Percentiles rank a stretch among this genome's conserved stretches.
phyloP scores from a whole-genome alignment of 1,139 yeast genomes.

The Saccharomyces hybrid region DNA sequence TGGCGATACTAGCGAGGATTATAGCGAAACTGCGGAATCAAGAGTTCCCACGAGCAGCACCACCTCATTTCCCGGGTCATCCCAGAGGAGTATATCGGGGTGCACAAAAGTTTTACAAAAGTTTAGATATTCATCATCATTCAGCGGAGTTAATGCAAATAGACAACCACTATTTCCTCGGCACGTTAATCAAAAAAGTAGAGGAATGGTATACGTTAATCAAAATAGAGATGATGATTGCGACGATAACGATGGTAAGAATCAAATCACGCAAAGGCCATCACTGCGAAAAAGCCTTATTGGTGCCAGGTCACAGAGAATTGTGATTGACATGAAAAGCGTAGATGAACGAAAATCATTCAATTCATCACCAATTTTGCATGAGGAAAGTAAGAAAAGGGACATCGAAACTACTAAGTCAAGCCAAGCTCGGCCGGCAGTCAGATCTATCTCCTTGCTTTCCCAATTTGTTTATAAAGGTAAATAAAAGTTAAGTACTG shows the following conservation, averaged over 20 bases:
- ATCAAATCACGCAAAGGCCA: not conserved
- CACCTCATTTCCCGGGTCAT: constrained; percentile 1
- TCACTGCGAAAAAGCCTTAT: not conserved
- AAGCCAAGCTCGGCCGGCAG: constrained; percentile 4
- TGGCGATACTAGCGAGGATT: not conserved
- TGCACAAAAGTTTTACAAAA: constrained; percentile 6
- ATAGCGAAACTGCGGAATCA: not conserved
- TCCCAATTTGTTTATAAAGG: constrained; percentile 12
- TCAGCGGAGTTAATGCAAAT: not conserved
- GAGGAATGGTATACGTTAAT: constrained; percentile 10
- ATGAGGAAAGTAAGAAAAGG: constrained; percentile 6
- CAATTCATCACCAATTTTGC: constrained; percentile 9
- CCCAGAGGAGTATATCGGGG: constrained; percentile 3
- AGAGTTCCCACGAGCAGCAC: not conserved
- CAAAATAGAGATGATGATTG: not conserved
- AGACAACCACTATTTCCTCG: constrained; percentile 2
- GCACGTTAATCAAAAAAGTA: constrained; percentile 5
- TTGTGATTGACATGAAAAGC: not conserved
- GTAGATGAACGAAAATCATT: not conserved
- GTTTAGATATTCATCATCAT: constrained; percentile 10
- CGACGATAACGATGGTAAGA: not conserved
- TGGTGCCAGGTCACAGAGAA: not conserved
- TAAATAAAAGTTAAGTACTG: not conserved
- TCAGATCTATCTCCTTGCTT: constrained; percentile 9
- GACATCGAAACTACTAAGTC: not conserved